Percentiles rank a stretch among this genome's conserved stretches.
phyloP scores from a whole-genome alignment of 73 alveolate genomes.

The Tetrahymena thermophila region DNA sequence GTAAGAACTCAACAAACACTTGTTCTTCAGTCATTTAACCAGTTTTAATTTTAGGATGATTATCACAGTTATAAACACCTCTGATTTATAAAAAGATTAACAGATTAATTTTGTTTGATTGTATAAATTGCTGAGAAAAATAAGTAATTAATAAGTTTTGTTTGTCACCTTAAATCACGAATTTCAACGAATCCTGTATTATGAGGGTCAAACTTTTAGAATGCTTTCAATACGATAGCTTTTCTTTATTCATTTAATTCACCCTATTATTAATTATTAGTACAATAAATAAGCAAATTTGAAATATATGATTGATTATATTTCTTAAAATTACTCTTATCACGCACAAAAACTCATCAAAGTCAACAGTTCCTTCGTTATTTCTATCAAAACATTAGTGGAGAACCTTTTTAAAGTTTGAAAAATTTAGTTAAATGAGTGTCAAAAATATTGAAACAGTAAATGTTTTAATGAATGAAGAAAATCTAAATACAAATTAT shows the following conservation, averaged over 20 bases:
- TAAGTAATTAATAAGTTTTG: not conserved
- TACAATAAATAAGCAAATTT: not conserved
- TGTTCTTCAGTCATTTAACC: constrained; percentile 92
- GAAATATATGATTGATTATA: not conserved
- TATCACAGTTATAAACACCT: constrained; percentile 74
- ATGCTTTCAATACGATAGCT: constrained; percentile 84
- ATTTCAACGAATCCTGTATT: constrained; percentile 82
- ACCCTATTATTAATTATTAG: constrained; percentile 22
- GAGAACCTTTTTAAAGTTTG: constrained; percentile 36
- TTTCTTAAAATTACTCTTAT: constrained; percentile 50
- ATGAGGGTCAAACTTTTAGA: constrained; percentile 87
- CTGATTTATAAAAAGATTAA: not conserved
- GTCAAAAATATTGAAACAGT: not conserved
- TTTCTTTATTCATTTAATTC: constrained; percentile 82
- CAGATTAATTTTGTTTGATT: not conserved
- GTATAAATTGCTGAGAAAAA: not conserved
- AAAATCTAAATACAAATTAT: constrained; percentile 37
- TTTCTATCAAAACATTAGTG: constrained; percentile 65
- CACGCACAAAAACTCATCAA: constrained; percentile 89
- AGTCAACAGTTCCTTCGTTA: constrained; percentile 79
- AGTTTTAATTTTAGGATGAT: constrained; percentile 87
- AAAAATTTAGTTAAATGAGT: constrained; percentile 13
- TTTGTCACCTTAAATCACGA: constrained; percentile 59
- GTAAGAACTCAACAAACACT: constrained; percentile 79
- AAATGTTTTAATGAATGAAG: no score